Base-by-base conservation (phyloP, 164 flowering plant species). In the Aristolochia californica region DNA sequence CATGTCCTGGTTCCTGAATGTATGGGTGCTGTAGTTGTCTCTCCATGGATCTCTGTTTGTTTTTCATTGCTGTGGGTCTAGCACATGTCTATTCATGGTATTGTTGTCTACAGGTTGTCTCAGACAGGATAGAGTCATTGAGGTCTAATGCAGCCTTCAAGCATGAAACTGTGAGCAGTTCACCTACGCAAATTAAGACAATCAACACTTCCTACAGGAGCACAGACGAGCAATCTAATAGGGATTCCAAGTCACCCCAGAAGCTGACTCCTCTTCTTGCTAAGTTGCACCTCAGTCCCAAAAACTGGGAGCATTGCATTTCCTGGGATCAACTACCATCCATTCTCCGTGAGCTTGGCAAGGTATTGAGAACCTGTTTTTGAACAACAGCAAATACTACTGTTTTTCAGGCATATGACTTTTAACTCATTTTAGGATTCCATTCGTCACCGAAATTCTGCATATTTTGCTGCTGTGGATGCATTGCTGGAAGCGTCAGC, bases 401-500 rank as follows among this genome's bases (percentile, higher is more conserved):
- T 21, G 17, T 47, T 47, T 47, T 47, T 16, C 49, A 11, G 5
- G 2, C 49, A 47, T 12, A 47, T 47, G n/a, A n/a, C 21, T 48
- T 48, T 16, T 48, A 2, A 17, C 9, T 10, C 5, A 15, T 62
- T 68, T 57, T 75, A 84, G 91, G 79, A 74, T 61, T 73, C 63
- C 43, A 23, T 69, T 45, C 51, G 53, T 21, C 60, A 63, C 56
- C 73, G 75, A 73, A 70, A 78, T 62, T 63, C 56, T 56, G 66
- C 82, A n/a, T 68, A 75, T 70, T 43, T 57, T 30, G 76, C 79
- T 68, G 78, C 86, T 23, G 77, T 71, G 27, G 66, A 56, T 66
- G 78, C 84, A 21, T 40, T 83, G 57, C 80, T 75, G 68, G 87
- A 79, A 68, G 81, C 84, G 30, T 75, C 86, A 43, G 80, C 78